Evolutionary conservation across 1,284 basidiomycete genomes (phyloP).

Genomic region (Mycena citricolor): DNA sequence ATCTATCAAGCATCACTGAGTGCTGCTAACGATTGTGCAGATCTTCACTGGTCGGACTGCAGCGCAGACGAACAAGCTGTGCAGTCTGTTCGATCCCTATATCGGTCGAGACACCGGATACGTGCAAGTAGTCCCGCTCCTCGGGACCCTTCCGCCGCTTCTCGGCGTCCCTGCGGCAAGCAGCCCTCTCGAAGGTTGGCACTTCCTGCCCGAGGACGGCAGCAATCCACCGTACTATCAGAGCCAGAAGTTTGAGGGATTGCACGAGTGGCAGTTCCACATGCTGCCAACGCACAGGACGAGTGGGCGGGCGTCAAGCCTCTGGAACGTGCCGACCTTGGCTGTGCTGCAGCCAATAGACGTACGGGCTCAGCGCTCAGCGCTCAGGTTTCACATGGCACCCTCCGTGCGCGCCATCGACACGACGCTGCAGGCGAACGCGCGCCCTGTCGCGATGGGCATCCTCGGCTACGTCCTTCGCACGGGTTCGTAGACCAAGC

Average conservation of each 20-base stretch:
- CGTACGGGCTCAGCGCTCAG: slow-evolving; percentile 51
- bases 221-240: slow-evolving; percentile 49
- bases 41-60: slow-evolving; percentile 58
- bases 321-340: slow-evolving; percentile 59
- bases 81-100: slow-evolving; percentile 59
- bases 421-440: slow-evolving; percentile 39
- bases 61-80: slow-evolving; percentile 50
- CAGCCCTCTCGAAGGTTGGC: slow-evolving; percentile 59
- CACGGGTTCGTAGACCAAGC: slow-evolving; percentile 48
- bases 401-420: slow-evolving; percentile 54
- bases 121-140: slow-evolving; percentile 52
- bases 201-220: slow-evolving; percentile 53
- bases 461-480: slow-evolving; percentile 57
- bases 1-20: not conserved
- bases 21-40: slow-evolving; percentile 30
- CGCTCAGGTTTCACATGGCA: slow-evolving; percentile 51
- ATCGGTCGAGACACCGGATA: slow-evolving; percentile 59
- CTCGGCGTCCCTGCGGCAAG: slow-evolving; percentile 48
- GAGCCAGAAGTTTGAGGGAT: slow-evolving; percentile 59
- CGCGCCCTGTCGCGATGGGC: slow-evolving; percentile 51
- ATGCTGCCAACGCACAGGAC: slow-evolving; percentile 57
- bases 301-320: slow-evolving; percentile 51
- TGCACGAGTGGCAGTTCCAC: slow-evolving; percentile 64
- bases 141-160: slow-evolving; percentile 54
- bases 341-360: slow-evolving; percentile 45